Conservation (phyloP, 345 rosid genomes). For the Populus deltoides region DNA sequence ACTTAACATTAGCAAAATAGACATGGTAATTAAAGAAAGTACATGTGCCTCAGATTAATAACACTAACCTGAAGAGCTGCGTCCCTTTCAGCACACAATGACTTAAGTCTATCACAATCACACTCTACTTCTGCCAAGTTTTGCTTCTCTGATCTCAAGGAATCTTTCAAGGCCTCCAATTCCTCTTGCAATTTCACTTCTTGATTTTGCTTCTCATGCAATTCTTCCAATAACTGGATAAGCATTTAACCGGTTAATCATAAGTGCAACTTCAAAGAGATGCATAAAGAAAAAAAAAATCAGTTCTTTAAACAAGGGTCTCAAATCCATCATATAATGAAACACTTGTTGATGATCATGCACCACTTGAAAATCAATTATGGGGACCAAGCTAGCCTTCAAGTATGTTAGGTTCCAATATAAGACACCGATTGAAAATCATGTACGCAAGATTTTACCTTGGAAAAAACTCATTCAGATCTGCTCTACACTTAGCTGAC, state of each 20-base stretch:
- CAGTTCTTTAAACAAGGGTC: not conserved
- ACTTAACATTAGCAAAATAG: not conserved
- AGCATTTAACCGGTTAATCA: constrained; percentile 16
- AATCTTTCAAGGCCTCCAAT: constrained; percentile 52
- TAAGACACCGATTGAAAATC: not conserved
- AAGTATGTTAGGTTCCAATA: not conserved
- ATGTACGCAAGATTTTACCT: not conserved
- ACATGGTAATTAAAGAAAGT: not conserved
- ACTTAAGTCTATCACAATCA: constrained; percentile 58
- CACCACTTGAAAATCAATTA: not conserved
- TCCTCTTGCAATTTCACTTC: constrained; percentile 66
- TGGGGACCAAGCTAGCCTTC: not conserved
- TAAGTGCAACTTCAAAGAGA: not conserved
- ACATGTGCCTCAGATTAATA: constrained; percentile 6
- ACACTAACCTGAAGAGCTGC: constrained; percentile 57
- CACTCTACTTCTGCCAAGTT: constrained; percentile 43
- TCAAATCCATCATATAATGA: not conserved
- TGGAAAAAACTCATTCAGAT: not conserved
- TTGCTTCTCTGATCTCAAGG: constrained; percentile 63
- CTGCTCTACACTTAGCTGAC: not conserved
- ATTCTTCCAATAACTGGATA: constrained; percentile 62
- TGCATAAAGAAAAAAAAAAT: not conserved
- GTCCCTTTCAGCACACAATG: constrained; percentile 63
- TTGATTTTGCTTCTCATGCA: constrained; percentile 60
- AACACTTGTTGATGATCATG: not conserved